These are phyloP conservation scores for Escovopsis sp. DNA, from an alignment of 2,329 filamentous ascomycete genomes.

Conservation along the genomic window DNA sequence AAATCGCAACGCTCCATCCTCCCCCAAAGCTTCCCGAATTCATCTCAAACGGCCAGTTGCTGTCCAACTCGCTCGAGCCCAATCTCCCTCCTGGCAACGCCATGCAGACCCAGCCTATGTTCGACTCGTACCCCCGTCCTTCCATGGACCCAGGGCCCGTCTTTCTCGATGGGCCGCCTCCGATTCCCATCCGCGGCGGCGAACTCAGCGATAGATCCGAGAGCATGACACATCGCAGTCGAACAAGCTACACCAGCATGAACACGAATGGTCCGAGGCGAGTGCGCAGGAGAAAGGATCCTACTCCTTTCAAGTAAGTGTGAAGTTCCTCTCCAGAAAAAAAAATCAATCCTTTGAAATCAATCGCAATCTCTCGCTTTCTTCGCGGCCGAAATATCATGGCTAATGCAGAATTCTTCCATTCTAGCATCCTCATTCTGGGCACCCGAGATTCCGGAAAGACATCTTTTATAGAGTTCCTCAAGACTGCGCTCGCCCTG, in stretches of 20 bases:
- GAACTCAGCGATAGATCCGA: conserved; percentile 74
- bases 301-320: conserved; percentile 93
- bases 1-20: conserved; percentile 29
- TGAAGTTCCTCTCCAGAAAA: too few species aligned
- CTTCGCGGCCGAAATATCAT: too few species aligned
- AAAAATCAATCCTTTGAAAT: too few species aligned
- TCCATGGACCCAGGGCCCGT: conserved; percentile 36
- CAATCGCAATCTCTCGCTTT: too few species aligned
- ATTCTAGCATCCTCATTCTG: conserved; percentile 67
- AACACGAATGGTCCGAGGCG: conserved; percentile 89
- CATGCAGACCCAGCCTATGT: conserved; percentile 24
- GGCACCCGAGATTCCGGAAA: conserved; percentile 82
- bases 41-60: conserved; percentile 31
- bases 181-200: conserved; percentile 45
- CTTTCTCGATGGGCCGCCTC: conserved; percentile 32
- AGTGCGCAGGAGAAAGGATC: conserved; percentile 88
- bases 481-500: conserved; percentile 71
- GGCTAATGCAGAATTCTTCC: too few species aligned
- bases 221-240: conserved; percentile 92
- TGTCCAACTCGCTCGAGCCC: conserved; percentile 28
- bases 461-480: conserved; percentile 91
- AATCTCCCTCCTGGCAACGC: conserved; percentile 48
- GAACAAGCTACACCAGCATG: conserved; percentile 93
- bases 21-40: conserved; percentile 39
- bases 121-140: conserved; percentile 20